Base-by-base conservation (phyloP, 345 rosid genomes). In the Kernera saxatilis region DNA sequence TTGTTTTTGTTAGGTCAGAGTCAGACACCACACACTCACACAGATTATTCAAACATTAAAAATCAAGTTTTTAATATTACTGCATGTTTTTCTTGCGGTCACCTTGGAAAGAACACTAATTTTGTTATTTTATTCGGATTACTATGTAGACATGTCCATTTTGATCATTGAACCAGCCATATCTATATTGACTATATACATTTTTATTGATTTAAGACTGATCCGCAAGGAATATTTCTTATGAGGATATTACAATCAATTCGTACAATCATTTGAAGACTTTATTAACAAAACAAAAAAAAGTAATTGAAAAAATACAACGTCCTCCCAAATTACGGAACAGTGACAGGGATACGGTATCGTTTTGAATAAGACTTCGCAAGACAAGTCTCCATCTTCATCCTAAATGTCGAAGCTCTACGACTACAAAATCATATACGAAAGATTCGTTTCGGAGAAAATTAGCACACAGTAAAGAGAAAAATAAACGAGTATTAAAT, bases 291-390 rank as follows among this genome's bases (percentile, higher is more conserved):
- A n/a, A n/a, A n/a, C n/a, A n/a, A n/a, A n/a, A n/a, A n/a, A n/a
- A n/a, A n/a, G n/a, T n/a, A n/a, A n/a, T n/a, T n/a, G n/a, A n/a
- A n/a, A n/a, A n/a, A n/a, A n/a, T n/a, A n/a, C 55, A 72, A 53
- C 44, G 44, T 21, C n/a, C 54, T 50, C 33, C 53, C 26, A 39
- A 10, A 15, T 21, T 39, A 61, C 75, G 75, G 44, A 62, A 50
- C 75, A 61, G 62, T 71, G 76, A 63, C 64, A 63, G 11, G 3
- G 36, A 61, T n/a, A 40, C 29, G 57, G 5, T 5, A 14, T 32
- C 55, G 27, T 21, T 64, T 64, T 64, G 48, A 15, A 15, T 5
- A 15, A 53, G 9, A 52, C 40, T 52, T 67, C 37, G 22, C 18
- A 37, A 49, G 17, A 15, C 48, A 65, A 50, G 35, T 66, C 19